phyloP scores from a whole-genome alignment of 768 basidiomycete species.

The Rhizopogon roseolus region DNA sequence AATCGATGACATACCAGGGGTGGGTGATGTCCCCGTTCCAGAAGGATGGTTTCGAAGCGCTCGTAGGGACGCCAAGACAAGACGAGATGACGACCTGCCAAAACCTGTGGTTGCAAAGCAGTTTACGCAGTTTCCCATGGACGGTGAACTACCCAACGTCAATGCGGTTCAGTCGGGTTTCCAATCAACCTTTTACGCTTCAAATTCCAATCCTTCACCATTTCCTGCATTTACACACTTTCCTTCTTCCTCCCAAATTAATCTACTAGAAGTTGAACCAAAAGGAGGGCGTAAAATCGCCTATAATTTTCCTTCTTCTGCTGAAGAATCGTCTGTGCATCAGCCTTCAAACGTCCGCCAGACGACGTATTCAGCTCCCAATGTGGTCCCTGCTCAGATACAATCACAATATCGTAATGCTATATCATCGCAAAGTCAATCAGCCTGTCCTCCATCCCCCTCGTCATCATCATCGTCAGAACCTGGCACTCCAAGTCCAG shows the following conservation, averaged over 20 bases:
- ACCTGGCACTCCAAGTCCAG: conserved; percentile 33
- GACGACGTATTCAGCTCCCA: conserved; percentile 29
- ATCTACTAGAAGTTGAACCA: conserved; percentile 14
- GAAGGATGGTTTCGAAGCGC: conserved; percentile 79
- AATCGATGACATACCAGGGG: conserved; percentile 62
- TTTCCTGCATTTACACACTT: conserved; percentile 25
- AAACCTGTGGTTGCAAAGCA: conserved; percentile 43
- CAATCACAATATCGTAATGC: conserved; percentile 16
- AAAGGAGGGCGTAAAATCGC: conserved; percentile 18
- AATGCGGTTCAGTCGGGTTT: conserved; percentile 8
- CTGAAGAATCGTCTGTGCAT: conserved; percentile 6
- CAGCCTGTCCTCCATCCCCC: conserved; percentile 25
- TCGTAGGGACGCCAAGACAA: conserved; percentile 54
- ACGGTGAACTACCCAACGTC: conserved; percentile 17
- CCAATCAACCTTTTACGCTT: conserved; percentile 17
- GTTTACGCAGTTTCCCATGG: conserved; percentile 28
- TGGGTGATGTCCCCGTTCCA: conserved; percentile 64
- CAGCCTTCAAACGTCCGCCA: conserved; percentile 20
- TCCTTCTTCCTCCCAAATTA: conserved; percentile 26
- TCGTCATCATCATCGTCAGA: conserved; percentile 35
- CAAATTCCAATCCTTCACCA: conserved; percentile 11
- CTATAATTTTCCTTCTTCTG: conserved; percentile 26
- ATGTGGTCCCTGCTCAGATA: conserved; percentile 10
- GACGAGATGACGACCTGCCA: conserved; percentile 35
- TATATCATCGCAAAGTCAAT: conserved; percentile 15